Evolutionary conservation across 1,139 yeast genomes (phyloP), one percentile per base, ranked within the genome.

Genomic region (Pichia sp.): DNA sequence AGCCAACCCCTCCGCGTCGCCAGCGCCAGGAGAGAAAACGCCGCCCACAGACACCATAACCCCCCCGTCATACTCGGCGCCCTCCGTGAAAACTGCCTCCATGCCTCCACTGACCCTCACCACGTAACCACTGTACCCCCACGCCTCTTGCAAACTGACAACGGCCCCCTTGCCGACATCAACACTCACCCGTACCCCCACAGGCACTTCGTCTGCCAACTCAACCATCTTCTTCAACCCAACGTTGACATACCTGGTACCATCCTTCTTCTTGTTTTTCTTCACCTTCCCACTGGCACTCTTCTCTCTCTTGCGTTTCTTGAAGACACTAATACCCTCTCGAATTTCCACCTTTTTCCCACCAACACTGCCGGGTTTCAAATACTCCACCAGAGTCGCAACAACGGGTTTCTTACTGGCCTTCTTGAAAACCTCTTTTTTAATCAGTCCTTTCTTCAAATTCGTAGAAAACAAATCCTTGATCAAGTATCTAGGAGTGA

Each of bases 401-500:
- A 87, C 68, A 59, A 79, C 80, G 38, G 96, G 96, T 53, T 85
- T 71, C 55, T 76, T 79, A 40, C 72, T 70, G 1, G 96, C 96
- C 56, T 79, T 73, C 51, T 75, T 76, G 64, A 86, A 81, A 56
- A 81, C 74, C 23, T 65, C 59, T 30, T 65, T 66, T 24, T 69
- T 63, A 1, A 50, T 20, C 22, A 26, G 22, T 7, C 32, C 39
- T 7, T 30, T 40, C 50, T 73, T 72, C 66, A 89, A 85, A 11
- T 83, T 73, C 1, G 82, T 68, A 53, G 81, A 80, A 34, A 50
- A 50, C 4, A 48, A 34, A 12, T 50, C 53, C n/a, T 42, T 40
- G 24, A 83, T 76, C 38, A 89, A 71, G 60, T 89, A 87, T 44
- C 90, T 86, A 1, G 97, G 97, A 0, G 97, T 89, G 16, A 89